Conservation (phyloP, 2,329 filamentous ascomycete species). For the Teratosphaeria zuluensis region DNA sequence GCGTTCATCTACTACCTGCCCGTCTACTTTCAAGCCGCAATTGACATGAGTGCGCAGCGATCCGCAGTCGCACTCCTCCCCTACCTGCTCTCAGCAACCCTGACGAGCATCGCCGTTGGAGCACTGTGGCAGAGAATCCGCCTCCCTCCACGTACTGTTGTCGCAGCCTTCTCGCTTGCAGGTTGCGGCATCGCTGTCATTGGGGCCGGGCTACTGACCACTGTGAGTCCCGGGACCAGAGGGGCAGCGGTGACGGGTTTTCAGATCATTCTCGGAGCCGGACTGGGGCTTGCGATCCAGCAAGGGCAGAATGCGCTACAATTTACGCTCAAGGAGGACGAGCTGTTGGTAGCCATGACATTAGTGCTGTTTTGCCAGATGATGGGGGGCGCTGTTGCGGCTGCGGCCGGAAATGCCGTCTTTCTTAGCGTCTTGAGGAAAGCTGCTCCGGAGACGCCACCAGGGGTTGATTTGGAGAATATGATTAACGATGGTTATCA, state of each 20-base stretch:
- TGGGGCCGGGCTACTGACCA: not conserved
- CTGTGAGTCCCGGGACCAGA: not conserved
- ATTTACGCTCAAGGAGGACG: not conserved
- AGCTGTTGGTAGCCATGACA: not conserved
- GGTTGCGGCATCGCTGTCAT: not conserved
- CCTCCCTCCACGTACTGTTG: not conserved
- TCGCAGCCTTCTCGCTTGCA: not conserved
- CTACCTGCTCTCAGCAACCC: not conserved
- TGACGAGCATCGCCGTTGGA: not conserved
- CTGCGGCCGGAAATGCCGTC: not conserved
- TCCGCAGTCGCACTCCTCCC: not conserved
- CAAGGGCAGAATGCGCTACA: not conserved
- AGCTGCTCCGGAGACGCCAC: not conserved
- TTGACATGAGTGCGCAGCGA: not conserved
- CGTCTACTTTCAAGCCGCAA: not conserved
- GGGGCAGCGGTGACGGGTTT: not conserved
- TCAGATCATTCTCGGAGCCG: not conserved
- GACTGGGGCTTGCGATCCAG: not conserved
- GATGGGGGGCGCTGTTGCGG: not conserved
- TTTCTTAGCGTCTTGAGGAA: not conserved
- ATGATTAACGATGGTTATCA: not conserved
- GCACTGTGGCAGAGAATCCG: not conserved
- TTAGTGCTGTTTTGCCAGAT: not conserved
- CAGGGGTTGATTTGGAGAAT: not conserved
- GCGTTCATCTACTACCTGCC: not conserved